phyloP scores from a whole-genome alignment of 2,329 filamentous ascomycete species.

The Scopulariopsis brevicaulis region DNA sequence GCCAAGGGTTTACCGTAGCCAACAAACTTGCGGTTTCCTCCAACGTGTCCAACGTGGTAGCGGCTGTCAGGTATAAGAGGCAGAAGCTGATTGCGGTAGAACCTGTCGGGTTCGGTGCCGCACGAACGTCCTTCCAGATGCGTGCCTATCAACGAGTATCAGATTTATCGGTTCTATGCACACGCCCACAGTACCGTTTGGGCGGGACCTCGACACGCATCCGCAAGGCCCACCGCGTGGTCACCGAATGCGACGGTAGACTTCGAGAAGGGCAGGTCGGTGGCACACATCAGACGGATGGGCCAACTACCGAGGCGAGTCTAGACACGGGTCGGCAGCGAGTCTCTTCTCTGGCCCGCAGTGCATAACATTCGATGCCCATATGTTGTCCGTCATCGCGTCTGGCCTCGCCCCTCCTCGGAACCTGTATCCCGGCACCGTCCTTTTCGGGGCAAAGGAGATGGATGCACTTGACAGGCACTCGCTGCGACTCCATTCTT shows the following conservation, averaged over 20 bases:
- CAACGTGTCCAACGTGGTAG: slow-evolving; percentile 5
- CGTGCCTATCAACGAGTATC: background rate
- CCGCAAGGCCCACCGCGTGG: background rate
- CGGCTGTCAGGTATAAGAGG: background rate
- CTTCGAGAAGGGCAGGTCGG: background rate
- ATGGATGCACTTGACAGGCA: background rate
- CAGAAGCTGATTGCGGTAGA: background rate
- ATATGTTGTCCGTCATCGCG: background rate
- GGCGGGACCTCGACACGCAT: background rate
- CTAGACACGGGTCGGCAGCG: background rate
- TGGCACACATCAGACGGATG: background rate
- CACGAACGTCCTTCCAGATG: background rate
- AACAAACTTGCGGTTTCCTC: background rate
- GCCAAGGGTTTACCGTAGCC: background rate
- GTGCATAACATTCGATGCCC: background rate
- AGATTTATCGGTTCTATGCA: background rate
- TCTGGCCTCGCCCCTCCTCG: background rate
- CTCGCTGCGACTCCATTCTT: background rate
- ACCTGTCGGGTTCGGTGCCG: background rate
- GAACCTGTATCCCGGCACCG: background rate
- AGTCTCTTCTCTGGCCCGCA: background rate
- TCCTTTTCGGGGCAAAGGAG: background rate
- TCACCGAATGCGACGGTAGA: background rate
- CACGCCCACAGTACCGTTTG: background rate
- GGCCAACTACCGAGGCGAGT: slow-evolving; percentile 1